Evolutionary conservation across 495 filamentous ascomycete genomes (phyloP).

Genomic region (Neurospora tetraspora): DNA sequence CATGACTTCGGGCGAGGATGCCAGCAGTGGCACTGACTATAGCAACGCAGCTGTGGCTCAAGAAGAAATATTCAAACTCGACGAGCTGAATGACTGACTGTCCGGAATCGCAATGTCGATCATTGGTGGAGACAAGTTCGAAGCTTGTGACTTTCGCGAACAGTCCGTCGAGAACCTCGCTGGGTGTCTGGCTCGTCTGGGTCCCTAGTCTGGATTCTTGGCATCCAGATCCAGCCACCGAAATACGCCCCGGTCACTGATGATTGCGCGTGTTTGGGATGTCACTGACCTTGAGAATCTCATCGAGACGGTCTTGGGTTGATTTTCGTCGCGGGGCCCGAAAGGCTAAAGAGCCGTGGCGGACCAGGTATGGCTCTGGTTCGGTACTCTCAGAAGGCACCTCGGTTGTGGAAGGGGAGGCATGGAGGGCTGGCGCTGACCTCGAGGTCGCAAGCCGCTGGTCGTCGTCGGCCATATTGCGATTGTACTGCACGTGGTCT

Average conservation of each 20-base stretch:
- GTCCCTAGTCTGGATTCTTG: background rate
- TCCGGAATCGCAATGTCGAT: background rate
- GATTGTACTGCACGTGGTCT: background rate
- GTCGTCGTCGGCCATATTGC: background rate
- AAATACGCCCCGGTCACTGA: background rate
- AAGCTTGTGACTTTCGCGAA: background rate
- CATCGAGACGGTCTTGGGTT: slow-evolving; percentile 29
- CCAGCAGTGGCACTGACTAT: slow-evolving; percentile 11
- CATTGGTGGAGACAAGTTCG: background rate
- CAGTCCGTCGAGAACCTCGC: background rate
- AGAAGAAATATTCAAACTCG: background rate
- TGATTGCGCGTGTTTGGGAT: background rate
- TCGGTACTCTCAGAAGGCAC: background rate
- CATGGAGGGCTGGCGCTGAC: background rate
- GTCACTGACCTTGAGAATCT: slow-evolving; percentile 36
- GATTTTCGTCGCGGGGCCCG: slow-evolving; percentile 17
- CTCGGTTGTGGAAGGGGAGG: background rate
- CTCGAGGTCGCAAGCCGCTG: background rate
- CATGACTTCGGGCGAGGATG: slow-evolving; percentile 13
- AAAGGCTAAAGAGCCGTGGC: slow-evolving; percentile 1
- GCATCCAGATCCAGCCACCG: background rate
- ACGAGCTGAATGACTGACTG: background rate
- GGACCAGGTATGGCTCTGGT: background rate
- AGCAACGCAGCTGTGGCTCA: background rate
- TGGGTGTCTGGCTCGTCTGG: background rate